Evolutionary conservation across 2,329 filamentous ascomycete genomes (phyloP).

Genomic region (Neocatenulostroma microsporum): DNA sequence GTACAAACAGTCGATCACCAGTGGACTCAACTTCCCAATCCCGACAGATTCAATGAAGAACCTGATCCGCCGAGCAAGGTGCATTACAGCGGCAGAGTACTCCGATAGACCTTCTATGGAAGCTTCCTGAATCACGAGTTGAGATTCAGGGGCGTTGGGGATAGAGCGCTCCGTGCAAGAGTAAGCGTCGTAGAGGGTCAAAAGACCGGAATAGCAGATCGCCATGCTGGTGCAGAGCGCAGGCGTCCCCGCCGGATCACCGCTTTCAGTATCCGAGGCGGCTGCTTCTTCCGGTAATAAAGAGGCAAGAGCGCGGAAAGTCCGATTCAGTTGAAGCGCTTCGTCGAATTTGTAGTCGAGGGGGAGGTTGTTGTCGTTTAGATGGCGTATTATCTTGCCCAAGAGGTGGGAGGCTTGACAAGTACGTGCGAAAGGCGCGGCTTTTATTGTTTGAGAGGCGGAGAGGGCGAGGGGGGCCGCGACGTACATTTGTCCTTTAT

Average conservation of each 20-base stretch:
- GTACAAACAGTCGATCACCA: slow-evolving; percentile 29
- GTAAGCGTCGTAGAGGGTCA: slow-evolving; percentile 29
- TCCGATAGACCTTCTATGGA: slow-evolving; percentile 21
- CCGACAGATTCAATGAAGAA: slow-evolving; percentile 9
- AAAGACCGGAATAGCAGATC: slow-evolving; percentile 27
- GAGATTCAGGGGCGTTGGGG: slow-evolving; percentile 24
- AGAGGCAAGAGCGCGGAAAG: slow-evolving; percentile 25
- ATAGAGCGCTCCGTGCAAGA: slow-evolving; percentile 25
- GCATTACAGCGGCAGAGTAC: slow-evolving; percentile 12
- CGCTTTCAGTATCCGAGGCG: slow-evolving; percentile 16
- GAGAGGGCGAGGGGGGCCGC: slow-evolving; percentile 20
- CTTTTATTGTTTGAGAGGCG: slow-evolving; percentile 17
- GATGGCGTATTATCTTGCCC: slow-evolving; percentile 26
- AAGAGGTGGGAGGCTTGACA: slow-evolving; percentile 31
- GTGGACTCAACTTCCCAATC: slow-evolving; percentile 14
- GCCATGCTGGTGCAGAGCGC: slow-evolving; percentile 26
- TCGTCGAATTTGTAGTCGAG: slow-evolving; percentile 26
- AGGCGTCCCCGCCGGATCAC: slow-evolving; percentile 10
- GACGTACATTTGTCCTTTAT: slow-evolving; percentile 21
- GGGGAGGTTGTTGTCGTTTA: slow-evolving; percentile 25
- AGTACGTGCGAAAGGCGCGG: slow-evolving; percentile 28
- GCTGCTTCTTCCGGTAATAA: slow-evolving; percentile 26
- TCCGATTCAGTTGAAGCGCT: slow-evolving; percentile 29
- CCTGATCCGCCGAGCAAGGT: slow-evolving; percentile 14
- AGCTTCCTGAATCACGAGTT: slow-evolving; percentile 30